Conservation (phyloP, 1,284 basidiomycete genomes). For the Trametes sp. region DNA sequence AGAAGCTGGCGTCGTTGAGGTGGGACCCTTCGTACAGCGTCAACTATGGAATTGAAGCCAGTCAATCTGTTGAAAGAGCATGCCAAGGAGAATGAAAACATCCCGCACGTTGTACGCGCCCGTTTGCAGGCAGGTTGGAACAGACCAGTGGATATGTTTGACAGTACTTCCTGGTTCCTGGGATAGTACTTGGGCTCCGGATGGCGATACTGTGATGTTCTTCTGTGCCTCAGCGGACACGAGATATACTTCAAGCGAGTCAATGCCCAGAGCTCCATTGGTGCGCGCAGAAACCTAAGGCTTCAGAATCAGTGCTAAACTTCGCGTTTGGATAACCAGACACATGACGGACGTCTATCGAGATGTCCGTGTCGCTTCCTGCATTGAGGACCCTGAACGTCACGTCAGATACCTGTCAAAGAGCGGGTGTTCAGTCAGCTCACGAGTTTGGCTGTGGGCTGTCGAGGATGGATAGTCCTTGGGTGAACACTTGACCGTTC, state of each 20-base stretch:
- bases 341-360: conserved; percentile 50
- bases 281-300: conserved; percentile 52
- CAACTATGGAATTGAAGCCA: conserved; percentile 41
- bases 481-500: conserved; percentile 54
- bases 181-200: conserved; percentile 48
- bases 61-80: neutral
- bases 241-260: conserved; percentile 56
- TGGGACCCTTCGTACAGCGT: conserved; percentile 57
- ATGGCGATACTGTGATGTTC: conserved; percentile 57
- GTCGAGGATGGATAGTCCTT: conserved; percentile 58
- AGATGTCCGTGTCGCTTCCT: conserved; percentile 48
- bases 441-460: conserved; percentile 53
- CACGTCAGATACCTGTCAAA: neutral
- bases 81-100: conserved; percentile 1
- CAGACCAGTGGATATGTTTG: conserved; percentile 53
- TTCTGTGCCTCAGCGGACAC: conserved; percentile 50
- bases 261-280: conserved; percentile 49
- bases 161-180: conserved; percentile 55
- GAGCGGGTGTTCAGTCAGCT: conserved; percentile 21
- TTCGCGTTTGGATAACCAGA: neutral
- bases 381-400: conserved; percentile 40
- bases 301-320: conserved; percentile 3
- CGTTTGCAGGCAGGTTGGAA: conserved; percentile 53
- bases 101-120: conserved; percentile 61
- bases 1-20: conserved; percentile 47